phyloP scores from a whole-genome alignment of 768 basidiomycete genomes.

The Mycena alexandri region DNA sequence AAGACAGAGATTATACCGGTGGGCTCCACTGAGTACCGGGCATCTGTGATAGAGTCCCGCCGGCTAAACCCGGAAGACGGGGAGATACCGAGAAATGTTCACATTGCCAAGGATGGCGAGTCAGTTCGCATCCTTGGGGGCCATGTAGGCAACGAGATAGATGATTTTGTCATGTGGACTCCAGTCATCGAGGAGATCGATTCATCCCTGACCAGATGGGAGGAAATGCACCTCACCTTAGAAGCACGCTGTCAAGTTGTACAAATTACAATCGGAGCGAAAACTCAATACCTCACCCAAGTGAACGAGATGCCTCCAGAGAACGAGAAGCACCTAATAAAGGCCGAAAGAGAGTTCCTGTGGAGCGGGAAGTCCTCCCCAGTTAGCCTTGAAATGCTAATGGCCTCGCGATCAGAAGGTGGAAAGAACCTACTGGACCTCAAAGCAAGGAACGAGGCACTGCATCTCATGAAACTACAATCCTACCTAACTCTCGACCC shows the following conservation, averaged over 20 bases:
- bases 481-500: slow-evolving; percentile 18
- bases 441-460: slow-evolving; percentile 19
- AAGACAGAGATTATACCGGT: no score
- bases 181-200: background rate
- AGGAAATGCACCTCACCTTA: no score
- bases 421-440: slow-evolving; percentile 26
- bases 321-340: background rate
- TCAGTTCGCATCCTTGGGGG: background rate
- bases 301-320: no score
- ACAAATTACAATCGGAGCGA: background rate
- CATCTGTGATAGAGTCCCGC: no score
- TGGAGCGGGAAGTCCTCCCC: slow-evolving; percentile 1
- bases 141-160: background rate
- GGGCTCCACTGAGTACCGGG: no score
- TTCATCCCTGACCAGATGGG: no score
- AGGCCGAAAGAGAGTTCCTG: background rate
- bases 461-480: no score
- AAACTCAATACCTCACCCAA: slow-evolving; percentile 2
- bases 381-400: background rate
- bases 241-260: background rate
- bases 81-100: background rate
- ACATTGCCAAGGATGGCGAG: background rate
- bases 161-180: background rate
- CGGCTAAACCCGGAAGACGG: background rate
- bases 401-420: background rate